Conservation (phyloP, 1,284 basidiomycete genomes). For the Moesziomyces globuligerus region DNA sequence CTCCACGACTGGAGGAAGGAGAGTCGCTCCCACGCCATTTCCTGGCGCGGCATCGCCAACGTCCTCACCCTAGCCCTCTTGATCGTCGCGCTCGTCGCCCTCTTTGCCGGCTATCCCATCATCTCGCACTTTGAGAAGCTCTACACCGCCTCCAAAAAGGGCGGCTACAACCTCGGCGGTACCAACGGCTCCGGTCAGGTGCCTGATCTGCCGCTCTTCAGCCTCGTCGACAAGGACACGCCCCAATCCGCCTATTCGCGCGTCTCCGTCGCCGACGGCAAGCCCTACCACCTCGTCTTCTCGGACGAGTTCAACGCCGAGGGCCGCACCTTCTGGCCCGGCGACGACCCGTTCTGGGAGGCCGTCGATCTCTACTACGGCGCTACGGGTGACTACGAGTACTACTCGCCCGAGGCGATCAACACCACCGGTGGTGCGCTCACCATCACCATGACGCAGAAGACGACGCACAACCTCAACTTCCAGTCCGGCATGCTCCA, state of each 20-base stretch:
- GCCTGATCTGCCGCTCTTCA: constrained; percentile 49
- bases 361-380: constrained; percentile 60
- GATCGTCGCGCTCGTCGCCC: constrained; percentile 37
- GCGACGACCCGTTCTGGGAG: constrained; percentile 61
- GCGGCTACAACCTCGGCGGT: constrained; percentile 75
- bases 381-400: constrained; percentile 54
- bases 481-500: constrained; percentile 64
- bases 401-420: constrained; percentile 52
- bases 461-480: constrained; percentile 54
- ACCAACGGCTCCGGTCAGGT: constrained; percentile 65
- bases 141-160: constrained; percentile 12
- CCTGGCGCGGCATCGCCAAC: constrained; percentile 48
- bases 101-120: constrained; percentile 59
- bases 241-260: constrained; percentile 37
- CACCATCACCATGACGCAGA: constrained; percentile 51
- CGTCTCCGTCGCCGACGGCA: constrained; percentile 28
- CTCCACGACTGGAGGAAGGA: constrained; percentile 51
- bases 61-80: constrained; percentile 43
- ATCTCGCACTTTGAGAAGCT: constrained; percentile 40
- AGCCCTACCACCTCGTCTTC: constrained; percentile 56
- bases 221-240: constrained; percentile 53
- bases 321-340: constrained; percentile 61
- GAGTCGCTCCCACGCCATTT: constrained; percentile 22
- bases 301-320: constrained; percentile 60
- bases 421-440: constrained; percentile 56